Conservation (phyloP, 768 basidiomycete genomes). For the Hericium coralloides region DNA sequence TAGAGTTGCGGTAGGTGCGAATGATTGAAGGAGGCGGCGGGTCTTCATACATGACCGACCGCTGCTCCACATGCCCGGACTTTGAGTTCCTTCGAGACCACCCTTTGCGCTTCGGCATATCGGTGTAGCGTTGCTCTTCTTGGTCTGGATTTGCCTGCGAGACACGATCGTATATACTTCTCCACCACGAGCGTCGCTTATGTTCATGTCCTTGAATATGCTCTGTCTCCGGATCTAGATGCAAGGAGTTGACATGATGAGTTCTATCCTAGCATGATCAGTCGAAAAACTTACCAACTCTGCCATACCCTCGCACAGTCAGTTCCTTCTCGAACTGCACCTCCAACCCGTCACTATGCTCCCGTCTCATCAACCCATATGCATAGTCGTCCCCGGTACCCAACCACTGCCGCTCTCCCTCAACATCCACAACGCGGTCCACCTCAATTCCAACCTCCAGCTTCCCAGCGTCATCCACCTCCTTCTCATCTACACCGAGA, state of each 20-base stretch:
- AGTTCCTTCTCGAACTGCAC: constrained; percentile 39
- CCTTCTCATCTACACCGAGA: not conserved
- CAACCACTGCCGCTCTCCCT: constrained; percentile 47
- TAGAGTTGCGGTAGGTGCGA: constrained; percentile 18
- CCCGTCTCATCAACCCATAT: constrained; percentile 33
- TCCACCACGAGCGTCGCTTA: too few relatives aligned
- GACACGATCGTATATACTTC: too few relatives aligned
- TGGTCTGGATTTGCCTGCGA: too few relatives aligned
- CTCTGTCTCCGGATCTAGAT: too few relatives aligned
- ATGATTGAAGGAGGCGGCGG: constrained; percentile 31
- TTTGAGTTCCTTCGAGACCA: too few relatives aligned
- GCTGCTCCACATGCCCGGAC: constrained; percentile 5
- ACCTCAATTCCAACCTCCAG: constrained; percentile 4
- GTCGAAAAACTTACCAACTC: too few relatives aligned
- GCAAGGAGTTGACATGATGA: too few relatives aligned
- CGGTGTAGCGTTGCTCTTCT: too few relatives aligned
- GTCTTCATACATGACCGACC: constrained; percentile 24
- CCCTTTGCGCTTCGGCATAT: too few relatives aligned
- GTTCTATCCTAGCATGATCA: too few relatives aligned
- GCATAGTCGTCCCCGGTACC: constrained; percentile 36
- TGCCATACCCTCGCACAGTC: too few relatives aligned
- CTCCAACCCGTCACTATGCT: constrained; percentile 45
- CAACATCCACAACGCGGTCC: constrained; percentile 1
- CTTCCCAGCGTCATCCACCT: not conserved
- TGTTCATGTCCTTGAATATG: too few relatives aligned